These are phyloP conservation scores for Phoenix roebelenii DNA, from an alignment of 176 grass and related monocot species.

Conservation along the genomic window DNA sequence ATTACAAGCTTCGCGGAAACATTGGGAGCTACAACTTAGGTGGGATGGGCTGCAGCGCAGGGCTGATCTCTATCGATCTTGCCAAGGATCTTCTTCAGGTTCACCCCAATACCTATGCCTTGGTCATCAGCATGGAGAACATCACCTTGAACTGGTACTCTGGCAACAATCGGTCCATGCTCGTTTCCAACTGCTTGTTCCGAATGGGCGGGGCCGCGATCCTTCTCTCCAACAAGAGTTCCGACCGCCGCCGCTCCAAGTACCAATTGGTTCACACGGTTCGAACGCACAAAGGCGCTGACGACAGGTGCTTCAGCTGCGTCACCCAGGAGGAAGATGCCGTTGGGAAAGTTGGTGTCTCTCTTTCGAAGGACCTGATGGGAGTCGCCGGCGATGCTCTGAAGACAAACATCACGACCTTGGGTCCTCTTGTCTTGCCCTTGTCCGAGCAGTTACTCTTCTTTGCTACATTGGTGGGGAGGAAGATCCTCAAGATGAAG, in stretches of 20 bases:
- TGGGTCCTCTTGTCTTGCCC: conserved; percentile 8
- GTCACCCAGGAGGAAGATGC: conserved; percentile 7
- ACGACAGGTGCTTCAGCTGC: conserved; percentile 7
- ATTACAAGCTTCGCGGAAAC: conserved; percentile 12
- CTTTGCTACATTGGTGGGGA: conserved; percentile 1
- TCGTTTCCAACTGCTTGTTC: conserved; percentile 14
- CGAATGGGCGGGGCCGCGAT: neutral
- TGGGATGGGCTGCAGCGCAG: conserved; percentile 5
- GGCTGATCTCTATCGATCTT: conserved; percentile 3
- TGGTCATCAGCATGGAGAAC: conserved; percentile 12
- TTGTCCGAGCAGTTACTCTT: conserved; percentile 8
- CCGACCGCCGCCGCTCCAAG: neutral
- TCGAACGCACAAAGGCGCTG: conserved; percentile 6
- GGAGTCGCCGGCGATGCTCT: conserved; percentile 1
- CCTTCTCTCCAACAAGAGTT: conserved; percentile 2
- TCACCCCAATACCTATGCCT: neutral
- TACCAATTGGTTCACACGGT: conserved; percentile 8
- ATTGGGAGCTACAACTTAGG: neutral
- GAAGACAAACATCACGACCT: conserved; percentile 8
- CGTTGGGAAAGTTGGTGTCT: neutral
- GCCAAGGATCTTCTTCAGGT: conserved; percentile 8
- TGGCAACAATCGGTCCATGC: conserved; percentile 3
- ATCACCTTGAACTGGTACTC: conserved; percentile 12
- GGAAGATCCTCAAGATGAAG: conserved; percentile 10
- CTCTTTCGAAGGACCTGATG: conserved; percentile 9